Conservation (phyloP, 208 protist species). For the Crithidia acanthocephali region DNA sequence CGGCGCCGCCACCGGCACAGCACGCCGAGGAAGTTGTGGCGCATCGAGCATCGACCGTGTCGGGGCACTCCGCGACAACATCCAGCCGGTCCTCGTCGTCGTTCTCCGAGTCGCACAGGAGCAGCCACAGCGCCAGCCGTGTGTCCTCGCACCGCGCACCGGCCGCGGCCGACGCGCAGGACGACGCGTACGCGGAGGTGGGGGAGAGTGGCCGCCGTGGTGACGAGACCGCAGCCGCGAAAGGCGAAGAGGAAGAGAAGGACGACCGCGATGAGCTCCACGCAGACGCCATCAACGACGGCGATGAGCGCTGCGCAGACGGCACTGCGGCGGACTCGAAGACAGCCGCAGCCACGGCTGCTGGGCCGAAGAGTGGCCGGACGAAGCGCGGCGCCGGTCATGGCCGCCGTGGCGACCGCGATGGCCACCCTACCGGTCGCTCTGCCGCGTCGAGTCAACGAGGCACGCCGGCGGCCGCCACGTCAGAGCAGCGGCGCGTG, state of each 20-base stretch:
- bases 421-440: neutral
- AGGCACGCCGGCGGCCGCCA: neutral
- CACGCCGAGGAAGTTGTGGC: neutral
- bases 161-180: neutral
- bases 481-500: conserved; percentile 3
- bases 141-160: neutral
- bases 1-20: neutral
- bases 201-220: neutral
- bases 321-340: neutral
- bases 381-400: neutral
- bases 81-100: conserved; percentile 9
- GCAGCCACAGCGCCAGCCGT: neutral
- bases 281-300: neutral
- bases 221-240: neutral
- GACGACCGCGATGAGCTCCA: neutral
- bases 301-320: conserved; percentile 5
- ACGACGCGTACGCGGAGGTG: neutral
- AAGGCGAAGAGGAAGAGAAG: neutral
- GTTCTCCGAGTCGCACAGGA: neutral
- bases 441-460: neutral
- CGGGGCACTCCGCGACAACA: too few relatives aligned
- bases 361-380: neutral
- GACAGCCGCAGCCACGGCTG: neutral
- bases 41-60: neutral
- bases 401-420: neutral